A percentile compares a stretch with the other conserved stretches of the same genome.
phyloP scores from a whole-genome alignment of 192 early-diverging fungal species.

The Gigaspora rosea region DNA sequence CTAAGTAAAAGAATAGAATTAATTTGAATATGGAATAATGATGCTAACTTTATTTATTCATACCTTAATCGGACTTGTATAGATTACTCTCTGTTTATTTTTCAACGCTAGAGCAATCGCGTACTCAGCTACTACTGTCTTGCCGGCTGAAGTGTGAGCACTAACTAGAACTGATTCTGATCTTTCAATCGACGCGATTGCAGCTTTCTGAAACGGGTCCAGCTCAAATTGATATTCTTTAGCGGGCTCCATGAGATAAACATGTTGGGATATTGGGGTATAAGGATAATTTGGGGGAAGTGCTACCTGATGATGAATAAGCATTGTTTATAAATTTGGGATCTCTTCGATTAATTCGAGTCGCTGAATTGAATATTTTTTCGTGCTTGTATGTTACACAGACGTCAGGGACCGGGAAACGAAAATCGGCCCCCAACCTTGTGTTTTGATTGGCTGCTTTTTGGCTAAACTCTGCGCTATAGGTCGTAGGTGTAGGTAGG shows the following conservation, averaged over 20 bases:
- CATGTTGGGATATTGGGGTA: constrained; percentile 84
- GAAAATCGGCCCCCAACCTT: too few relatives aligned
- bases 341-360: too few relatives aligned
- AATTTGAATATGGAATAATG: constrained; percentile 85
- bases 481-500: too few relatives aligned
- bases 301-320: constrained; percentile 89
- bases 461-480: too few relatives aligned
- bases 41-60: constrained; percentile 61
- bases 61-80: constrained; percentile 96
- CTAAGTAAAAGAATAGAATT: constrained; percentile 74
- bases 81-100: constrained; percentile 93
- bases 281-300: constrained; percentile 86
- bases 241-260: constrained; percentile 75
- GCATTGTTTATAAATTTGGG: too few relatives aligned
- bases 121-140: constrained; percentile 98
- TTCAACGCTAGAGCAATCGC: constrained; percentile 89
- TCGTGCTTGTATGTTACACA: too few relatives aligned
- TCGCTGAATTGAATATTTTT: too few relatives aligned
- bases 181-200: constrained; percentile 87
- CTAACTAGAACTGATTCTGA: constrained; percentile 93
- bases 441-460: too few relatives aligned
- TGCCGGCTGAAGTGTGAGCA: constrained; percentile 96
- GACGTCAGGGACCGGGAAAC: too few relatives aligned
- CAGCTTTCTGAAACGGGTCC: constrained; percentile 93
- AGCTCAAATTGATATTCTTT: constrained; percentile 87